Percentiles rank a stretch among this genome's conserved stretches.
phyloP scores from a whole-genome alignment of 306 rosid species.

The Sesbania bispinosa region DNA sequence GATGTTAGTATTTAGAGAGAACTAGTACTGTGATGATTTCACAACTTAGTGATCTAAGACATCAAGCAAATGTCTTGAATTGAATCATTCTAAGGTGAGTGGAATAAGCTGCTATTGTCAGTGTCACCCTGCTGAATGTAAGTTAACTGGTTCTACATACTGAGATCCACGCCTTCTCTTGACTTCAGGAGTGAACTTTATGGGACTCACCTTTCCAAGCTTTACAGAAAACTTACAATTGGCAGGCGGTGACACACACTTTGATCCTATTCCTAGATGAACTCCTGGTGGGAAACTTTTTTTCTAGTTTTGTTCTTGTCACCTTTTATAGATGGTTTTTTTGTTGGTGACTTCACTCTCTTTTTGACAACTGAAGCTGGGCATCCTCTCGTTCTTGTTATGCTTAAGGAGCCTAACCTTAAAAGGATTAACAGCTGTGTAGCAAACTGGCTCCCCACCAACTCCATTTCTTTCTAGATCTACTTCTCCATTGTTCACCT shows the following conservation, averaged over 20 bases:
- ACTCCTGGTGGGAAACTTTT: constrained; percentile 33
- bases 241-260: constrained; percentile 27
- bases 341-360: constrained; percentile 58
- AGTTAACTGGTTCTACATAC: constrained; percentile 49
- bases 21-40: constrained; percentile 19
- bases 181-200: constrained; percentile 62
- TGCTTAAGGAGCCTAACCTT: constrained; percentile 55
- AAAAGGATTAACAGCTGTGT: constrained; percentile 62
- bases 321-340: constrained; percentile 28
- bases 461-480: constrained; percentile 52
- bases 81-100: background rate
- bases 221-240: constrained; percentile 55
- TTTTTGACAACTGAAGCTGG: constrained; percentile 43
- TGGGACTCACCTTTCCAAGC: constrained; percentile 46
- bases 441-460: constrained; percentile 50
- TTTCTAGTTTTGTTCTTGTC: constrained; percentile 24
- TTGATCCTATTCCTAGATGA: constrained; percentile 30
- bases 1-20: constrained; percentile 26
- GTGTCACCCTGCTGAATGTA: constrained; percentile 48
- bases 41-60: constrained; percentile 14
- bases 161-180: constrained; percentile 69
- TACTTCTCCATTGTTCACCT: constrained; percentile 86
- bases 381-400: constrained; percentile 29
- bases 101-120: background rate
- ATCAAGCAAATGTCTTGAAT: constrained; percentile 36